These are phyloP conservation scores for Jacaranda copaia DNA, from an alignment of 257 asterid genomes.

Conservation along the genomic window DNA sequence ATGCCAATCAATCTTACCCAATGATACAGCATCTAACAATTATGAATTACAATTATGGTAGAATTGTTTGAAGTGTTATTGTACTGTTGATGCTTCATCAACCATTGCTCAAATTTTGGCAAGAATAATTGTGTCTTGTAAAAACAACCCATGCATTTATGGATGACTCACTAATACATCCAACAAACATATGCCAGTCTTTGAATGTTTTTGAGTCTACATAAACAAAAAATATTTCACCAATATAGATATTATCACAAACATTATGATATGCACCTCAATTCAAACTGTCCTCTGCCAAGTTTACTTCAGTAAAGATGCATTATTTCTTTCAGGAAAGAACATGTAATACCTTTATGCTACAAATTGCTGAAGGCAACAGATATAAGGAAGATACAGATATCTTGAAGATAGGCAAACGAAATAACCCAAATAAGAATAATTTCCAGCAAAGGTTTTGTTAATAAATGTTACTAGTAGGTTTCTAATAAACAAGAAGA, in stretches of 20 bases:
- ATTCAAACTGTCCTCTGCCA: conserved; percentile 18
- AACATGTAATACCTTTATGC: conserved; percentile 26
- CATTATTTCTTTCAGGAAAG: conserved; percentile 24
- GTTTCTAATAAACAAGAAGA: neutral
- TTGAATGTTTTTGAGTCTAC: neutral
- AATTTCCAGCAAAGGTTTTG: neutral
- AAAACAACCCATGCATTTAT: neutral
- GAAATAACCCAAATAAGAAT: neutral
- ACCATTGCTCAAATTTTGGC: conserved; percentile 6
- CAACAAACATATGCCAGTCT: neutral
- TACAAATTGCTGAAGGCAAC: conserved; percentile 24
- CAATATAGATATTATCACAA: neutral
- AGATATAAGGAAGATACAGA: neutral
- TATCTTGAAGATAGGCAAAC: conserved; percentile 10
- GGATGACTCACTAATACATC: neutral
- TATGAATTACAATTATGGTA: neutral
- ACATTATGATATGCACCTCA: conserved; percentile 23
- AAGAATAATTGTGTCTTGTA: conserved; percentile 13
- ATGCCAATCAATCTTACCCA: neutral
- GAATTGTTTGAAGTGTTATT: neutral
- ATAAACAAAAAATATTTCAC: neutral
- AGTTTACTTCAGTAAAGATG: neutral
- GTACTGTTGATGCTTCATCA: conserved; percentile 5
- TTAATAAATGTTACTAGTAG: neutral
- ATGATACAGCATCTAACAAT: neutral